Conservation (phyloP, 805 yeast species). For the Saturnispora bothae region DNA sequence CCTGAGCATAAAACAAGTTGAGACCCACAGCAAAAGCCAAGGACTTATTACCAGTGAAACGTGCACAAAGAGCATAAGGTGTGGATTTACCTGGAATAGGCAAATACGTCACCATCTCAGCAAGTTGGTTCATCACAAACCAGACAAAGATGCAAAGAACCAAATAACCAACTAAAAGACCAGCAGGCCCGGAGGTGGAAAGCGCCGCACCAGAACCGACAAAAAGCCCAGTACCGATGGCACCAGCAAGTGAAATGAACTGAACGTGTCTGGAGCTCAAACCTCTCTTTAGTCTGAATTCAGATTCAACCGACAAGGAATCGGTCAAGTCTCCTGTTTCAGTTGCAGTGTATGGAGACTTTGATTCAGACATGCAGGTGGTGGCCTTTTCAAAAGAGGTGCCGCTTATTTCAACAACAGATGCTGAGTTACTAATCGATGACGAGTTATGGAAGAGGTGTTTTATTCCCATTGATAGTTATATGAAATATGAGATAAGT, state of each 20-base stretch:
- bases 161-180: conserved; percentile 48
- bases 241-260: conserved; percentile 64
- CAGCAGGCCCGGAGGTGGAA: conserved; percentile 27
- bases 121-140: conserved; percentile 53
- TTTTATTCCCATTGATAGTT: conserved; percentile 3
- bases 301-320: neutral
- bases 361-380: neutral
- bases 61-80: conserved; percentile 36
- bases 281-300: conserved; percentile 23
- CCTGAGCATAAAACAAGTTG: conserved; percentile 36
- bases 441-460: neutral
- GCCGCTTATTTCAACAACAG: too few species aligned
- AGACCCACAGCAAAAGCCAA: conserved; percentile 51
- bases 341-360: neutral
- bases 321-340: neutral
- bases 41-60: conserved; percentile 37
- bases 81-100: conserved; percentile 58
- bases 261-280: conserved; percentile 42
- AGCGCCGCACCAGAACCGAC: conserved; percentile 38
- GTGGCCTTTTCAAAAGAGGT: too few species aligned
- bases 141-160: conserved; percentile 55
- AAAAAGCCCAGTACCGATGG: conserved; percentile 57
- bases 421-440: too few species aligned
- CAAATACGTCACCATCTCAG: conserved; percentile 56
- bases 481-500: too few species aligned